Evolutionary conservation across 176 grass and related monocot genomes (phyloP).

Genomic region (Juncus inflexus): DNA sequence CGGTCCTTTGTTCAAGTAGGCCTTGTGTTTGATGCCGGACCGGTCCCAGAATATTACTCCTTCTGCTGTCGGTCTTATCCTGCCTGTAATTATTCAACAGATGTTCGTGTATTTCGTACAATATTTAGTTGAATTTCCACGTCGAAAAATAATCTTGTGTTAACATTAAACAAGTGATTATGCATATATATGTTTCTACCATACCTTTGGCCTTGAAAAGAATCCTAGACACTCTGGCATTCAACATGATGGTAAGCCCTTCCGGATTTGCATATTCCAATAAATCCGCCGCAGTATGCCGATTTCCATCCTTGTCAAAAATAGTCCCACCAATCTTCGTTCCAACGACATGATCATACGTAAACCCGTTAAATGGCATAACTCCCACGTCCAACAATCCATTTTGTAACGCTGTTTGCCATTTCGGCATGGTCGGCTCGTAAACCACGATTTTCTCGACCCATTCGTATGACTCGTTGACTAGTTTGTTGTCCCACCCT

Average conservation of each 20-base stretch:
- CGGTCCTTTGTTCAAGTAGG: slow-evolving; percentile 43
- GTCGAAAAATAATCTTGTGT: neutral
- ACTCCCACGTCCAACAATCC: slow-evolving; percentile 72
- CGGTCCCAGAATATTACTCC: slow-evolving; percentile 67
- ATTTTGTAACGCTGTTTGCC: slow-evolving; percentile 61
- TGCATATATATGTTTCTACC: too few relatives aligned
- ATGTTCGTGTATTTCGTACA: too few relatives aligned
- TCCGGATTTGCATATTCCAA: slow-evolving; percentile 53
- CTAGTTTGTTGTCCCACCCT: slow-evolving; percentile 45
- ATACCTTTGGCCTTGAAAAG: slow-evolving; percentile 58
- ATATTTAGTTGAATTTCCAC: neutral
- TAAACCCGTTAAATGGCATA: slow-evolving; percentile 70
- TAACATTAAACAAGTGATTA: too few relatives aligned
- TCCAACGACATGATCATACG: slow-evolving; percentile 65
- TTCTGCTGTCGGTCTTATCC: slow-evolving; percentile 45
- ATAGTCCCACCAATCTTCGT: slow-evolving; percentile 93
- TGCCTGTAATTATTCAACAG: slow-evolving; percentile 10
- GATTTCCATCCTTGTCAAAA: slow-evolving; percentile 55
- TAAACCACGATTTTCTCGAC: slow-evolving; percentile 68
- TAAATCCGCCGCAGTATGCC: slow-evolving; percentile 79
- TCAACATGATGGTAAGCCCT: slow-evolving; percentile 55
- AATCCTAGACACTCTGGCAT: slow-evolving; percentile 46
- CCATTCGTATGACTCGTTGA: slow-evolving; percentile 62
- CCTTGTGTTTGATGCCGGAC: slow-evolving; percentile 43
- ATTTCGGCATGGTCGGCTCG: slow-evolving; percentile 50